Evolutionary conservation across 768 basidiomycete genomes (phyloP).

Genomic region (Suillus americanus): DNA sequence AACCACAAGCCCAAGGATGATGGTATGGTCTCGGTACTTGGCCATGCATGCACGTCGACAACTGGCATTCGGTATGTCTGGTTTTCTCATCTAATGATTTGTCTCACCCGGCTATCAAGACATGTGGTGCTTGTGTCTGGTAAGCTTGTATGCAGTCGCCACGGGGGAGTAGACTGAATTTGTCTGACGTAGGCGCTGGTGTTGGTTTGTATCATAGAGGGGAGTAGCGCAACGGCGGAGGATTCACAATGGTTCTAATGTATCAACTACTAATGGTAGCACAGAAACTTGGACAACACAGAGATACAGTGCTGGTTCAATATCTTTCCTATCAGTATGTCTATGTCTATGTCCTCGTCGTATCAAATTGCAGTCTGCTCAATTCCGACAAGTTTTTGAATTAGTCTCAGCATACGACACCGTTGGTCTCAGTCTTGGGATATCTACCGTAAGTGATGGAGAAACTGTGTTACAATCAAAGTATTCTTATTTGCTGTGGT

Average conservation of each 20-base stretch:
- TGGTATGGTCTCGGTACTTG: slow-evolving; percentile 75
- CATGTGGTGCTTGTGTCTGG: slow-evolving; percentile 87
- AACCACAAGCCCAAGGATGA: slow-evolving; percentile 47
- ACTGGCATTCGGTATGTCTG: slow-evolving; percentile 77
- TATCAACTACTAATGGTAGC: slow-evolving; percentile 40
- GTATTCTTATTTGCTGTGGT: slow-evolving; percentile 7
- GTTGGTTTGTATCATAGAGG: slow-evolving; percentile 92
- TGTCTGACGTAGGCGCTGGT: slow-evolving; percentile 60
- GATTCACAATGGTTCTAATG: neutral
- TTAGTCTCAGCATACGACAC: slow-evolving; percentile 86
- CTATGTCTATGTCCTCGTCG: slow-evolving; percentile 34
- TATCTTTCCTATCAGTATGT: slow-evolving; percentile 75
- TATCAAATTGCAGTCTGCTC: neutral
- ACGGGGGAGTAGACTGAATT: neutral
- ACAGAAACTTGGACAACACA: slow-evolving; percentile 54
- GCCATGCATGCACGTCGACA: slow-evolving; percentile 84
- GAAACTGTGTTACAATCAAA: neutral
- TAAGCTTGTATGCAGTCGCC: neutral
- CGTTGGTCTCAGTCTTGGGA: slow-evolving; percentile 87
- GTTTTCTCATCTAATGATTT: neutral
- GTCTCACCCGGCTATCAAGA: slow-evolving; percentile 45
- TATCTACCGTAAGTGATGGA: slow-evolving; percentile 60
- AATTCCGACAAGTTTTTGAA: slow-evolving; percentile 66
- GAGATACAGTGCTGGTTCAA: slow-evolving; percentile 71
- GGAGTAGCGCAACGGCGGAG: slow-evolving; percentile 29